These are phyloP conservation scores for Panellus pusillus DNA, from an alignment of 768 basidiomycete species.

Conservation along the genomic window DNA sequence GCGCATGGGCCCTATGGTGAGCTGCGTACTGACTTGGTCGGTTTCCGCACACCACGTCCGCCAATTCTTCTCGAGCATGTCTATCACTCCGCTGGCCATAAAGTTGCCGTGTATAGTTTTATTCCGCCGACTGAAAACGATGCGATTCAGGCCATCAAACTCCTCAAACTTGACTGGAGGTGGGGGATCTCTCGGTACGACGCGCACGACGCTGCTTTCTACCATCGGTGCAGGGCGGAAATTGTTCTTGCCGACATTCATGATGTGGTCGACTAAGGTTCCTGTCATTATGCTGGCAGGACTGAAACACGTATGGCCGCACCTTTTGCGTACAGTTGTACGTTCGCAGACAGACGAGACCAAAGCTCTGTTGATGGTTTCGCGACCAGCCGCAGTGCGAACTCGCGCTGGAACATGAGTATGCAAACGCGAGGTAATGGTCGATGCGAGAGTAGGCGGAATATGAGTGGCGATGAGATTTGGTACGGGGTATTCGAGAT, in stretches of 20 bases:
- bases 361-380: conserved; percentile 81
- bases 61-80: conserved; percentile 93
- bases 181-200: conserved; percentile 94
- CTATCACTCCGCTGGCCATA: conserved; percentile 89
- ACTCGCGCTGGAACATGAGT: conserved; percentile 99
- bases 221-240: conserved; percentile 96
- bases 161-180: conserved; percentile 96
- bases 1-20: not conserved
- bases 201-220: conserved; percentile 87
- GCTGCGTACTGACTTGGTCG: conserved; percentile 47
- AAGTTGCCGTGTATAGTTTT: conserved; percentile 90
- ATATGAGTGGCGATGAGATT: conserved; percentile 96
- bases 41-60: conserved; percentile 89
- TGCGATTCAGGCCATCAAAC: conserved; percentile 92
- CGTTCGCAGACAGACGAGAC: conserved; percentile 95
- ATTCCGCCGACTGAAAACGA: conserved; percentile 87
- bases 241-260: conserved; percentile 96
- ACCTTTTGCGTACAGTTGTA: conserved; percentile 89
- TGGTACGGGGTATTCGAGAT: conserved; percentile 99
- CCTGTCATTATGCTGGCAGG: not conserved
- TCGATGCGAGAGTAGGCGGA: conserved; percentile 94
- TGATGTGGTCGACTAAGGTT: conserved; percentile 76
- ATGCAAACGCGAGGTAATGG: conserved; percentile 91
- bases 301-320: not conserved
- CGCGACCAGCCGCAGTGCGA: conserved; percentile 89